A percentile compares a stretch with the other conserved stretches of the same genome.
Evolutionary conservation across 768 basidiomycete genomes (phyloP).

Genomic region (Hydnum rufescens): DNA sequence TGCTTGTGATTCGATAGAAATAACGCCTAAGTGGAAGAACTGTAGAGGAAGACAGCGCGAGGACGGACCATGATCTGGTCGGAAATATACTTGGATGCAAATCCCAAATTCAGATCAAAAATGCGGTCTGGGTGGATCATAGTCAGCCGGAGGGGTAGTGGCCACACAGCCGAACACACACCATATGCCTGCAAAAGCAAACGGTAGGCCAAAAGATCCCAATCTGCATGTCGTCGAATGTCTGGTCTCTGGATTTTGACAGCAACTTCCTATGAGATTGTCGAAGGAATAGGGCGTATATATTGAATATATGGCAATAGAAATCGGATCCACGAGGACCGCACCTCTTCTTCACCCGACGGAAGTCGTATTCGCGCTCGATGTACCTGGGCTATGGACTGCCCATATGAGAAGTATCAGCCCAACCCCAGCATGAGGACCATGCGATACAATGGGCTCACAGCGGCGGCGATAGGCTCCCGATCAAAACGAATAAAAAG

Average conservation of each 20-base stretch:
- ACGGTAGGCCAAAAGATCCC: background rate
- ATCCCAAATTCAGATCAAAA: background rate
- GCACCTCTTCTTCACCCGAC: background rate
- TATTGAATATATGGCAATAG: background rate
- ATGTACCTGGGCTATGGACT: conserved; percentile 1
- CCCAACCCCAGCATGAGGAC: background rate
- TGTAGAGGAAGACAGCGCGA: too few relatives aligned
- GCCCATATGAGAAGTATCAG: background rate
- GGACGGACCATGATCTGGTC: background rate
- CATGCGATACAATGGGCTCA: background rate
- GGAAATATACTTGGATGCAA: background rate
- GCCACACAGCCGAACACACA: background rate
- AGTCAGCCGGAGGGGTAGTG: background rate
- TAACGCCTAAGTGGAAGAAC: background rate
- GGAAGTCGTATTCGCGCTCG: background rate
- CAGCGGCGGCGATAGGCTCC: background rate
- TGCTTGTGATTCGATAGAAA: background rate
- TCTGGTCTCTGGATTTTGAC: background rate
- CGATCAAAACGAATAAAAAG: background rate
- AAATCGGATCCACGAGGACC: background rate
- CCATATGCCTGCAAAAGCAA: background rate
- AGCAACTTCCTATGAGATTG: background rate
- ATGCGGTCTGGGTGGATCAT: background rate
- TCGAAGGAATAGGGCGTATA: background rate
- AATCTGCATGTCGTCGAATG: background rate